phyloP scores from a whole-genome alignment of 805 yeast species.

The Blastobotrys chiropterorum region DNA sequence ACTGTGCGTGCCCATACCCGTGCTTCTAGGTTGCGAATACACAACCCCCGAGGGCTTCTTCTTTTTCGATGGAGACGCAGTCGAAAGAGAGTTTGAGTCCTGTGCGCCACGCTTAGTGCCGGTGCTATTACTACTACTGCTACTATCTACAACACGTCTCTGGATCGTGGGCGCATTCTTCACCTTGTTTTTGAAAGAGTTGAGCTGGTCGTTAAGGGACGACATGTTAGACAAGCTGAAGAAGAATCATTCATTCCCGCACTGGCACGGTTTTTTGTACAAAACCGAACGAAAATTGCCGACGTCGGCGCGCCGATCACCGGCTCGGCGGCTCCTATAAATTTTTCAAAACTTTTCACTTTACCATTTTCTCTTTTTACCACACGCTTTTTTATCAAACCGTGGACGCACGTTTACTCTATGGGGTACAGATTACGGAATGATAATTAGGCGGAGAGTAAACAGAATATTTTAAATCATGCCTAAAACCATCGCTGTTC shows the following conservation, averaged over 20 bases:
- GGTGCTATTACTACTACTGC: background rate
- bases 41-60: constrained; percentile 15
- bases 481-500: constrained; percentile 98
- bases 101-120: too few species aligned
- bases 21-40: constrained; percentile 32
- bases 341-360: too few species aligned
- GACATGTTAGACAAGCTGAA: too few species aligned
- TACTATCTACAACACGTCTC: constrained; percentile 15
- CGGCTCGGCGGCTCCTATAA: too few species aligned
- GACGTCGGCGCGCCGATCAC: too few species aligned
- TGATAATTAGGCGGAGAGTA: background rate
- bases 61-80: constrained; percentile 16
- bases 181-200: constrained; percentile 58
- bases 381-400: too few species aligned
- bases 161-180: constrained; percentile 44
- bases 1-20: constrained; percentile 49
- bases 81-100: background rate
- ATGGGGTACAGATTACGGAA: too few species aligned
- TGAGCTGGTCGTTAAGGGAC: constrained; percentile 49
- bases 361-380: too few species aligned
- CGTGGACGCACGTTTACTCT: too few species aligned
- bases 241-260: too few species aligned
- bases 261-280: too few species aligned
- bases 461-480: constrained; percentile 35
- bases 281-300: too few species aligned